A percentile compares a stretch with the other conserved stretches of the same genome.
These are phyloP conservation scores for Cyberlindnera samutprakarnensis DNA, from an alignment of 805 yeast species.

Conservation along the genomic window DNA sequence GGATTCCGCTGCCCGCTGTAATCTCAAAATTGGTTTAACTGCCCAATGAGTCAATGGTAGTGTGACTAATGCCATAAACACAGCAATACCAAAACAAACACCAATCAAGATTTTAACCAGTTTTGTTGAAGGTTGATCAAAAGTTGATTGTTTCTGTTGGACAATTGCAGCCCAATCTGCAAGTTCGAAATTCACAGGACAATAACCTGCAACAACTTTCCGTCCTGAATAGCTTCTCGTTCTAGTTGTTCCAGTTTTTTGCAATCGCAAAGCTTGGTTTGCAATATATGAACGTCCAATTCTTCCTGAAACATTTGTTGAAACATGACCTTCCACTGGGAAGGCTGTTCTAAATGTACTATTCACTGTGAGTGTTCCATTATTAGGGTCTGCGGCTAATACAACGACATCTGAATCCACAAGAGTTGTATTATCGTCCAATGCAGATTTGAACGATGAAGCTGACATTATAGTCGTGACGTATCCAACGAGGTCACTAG, in stretches of 20 bases:
- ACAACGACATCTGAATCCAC: slow-evolving; percentile 5
- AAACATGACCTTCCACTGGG: slow-evolving; percentile 9
- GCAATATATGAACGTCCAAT: slow-evolving; percentile 27
- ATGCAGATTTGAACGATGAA: slow-evolving; percentile 29
- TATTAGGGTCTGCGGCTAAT: slow-evolving; percentile 18
- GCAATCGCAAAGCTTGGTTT: slow-evolving; percentile 27
- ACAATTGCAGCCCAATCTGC: slow-evolving; percentile 69
- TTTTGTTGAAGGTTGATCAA: slow-evolving; percentile 54
- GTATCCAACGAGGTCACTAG: slow-evolving; percentile 53
- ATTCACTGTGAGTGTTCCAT: slow-evolving; percentile 18
- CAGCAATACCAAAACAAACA: slow-evolving; percentile 73
- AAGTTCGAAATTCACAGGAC: slow-evolving; percentile 34
- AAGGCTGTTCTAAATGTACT: slow-evolving; percentile 36
- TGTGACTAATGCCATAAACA: slow-evolving; percentile 64
- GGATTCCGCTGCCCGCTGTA: slow-evolving; percentile 74
- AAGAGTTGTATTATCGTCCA: slow-evolving; percentile 13
- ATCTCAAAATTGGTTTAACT: slow-evolving; percentile 70
- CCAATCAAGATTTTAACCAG: slow-evolving; percentile 68
- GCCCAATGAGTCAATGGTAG: slow-evolving; percentile 80
- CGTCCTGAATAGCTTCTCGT: slow-evolving; percentile 28
- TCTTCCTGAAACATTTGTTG: slow-evolving; percentile 16
- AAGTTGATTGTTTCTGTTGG: slow-evolving; percentile 51
- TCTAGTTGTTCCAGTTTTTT: slow-evolving; percentile 35
- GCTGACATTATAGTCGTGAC: slow-evolving; percentile 52
- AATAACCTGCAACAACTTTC: slow-evolving; percentile 50